Evolutionary conservation across 306 rosid species (phyloP).

Genomic region (Prunus salicina): DNA sequence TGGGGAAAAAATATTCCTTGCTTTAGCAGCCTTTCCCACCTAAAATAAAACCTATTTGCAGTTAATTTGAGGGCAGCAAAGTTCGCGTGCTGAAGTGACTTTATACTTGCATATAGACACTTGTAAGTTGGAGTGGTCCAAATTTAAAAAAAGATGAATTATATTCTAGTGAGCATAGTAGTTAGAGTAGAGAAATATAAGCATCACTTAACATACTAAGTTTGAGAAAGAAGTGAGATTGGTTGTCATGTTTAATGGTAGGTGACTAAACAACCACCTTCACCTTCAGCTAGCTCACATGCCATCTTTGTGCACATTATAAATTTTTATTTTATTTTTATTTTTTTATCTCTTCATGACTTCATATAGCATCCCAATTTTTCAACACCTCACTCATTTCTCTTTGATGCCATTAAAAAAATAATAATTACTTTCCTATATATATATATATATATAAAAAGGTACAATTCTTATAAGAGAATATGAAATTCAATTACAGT

Average conservation of each 20-base stretch:
- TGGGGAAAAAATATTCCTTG: neutral
- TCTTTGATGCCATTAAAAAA: constrained; percentile 15
- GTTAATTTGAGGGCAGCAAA: neutral
- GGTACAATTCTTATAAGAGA: constrained; percentile 12
- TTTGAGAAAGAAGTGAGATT: constrained; percentile 51
- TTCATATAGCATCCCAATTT: constrained; percentile 36
- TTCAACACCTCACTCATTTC: constrained; percentile 63
- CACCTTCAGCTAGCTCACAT: constrained; percentile 33
- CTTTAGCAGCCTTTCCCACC: neutral
- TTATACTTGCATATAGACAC: neutral
- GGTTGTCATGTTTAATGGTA: constrained; percentile 79
- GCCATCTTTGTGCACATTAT: constrained; percentile 50
- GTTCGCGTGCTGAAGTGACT: neutral
- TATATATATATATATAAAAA: too few relatives aligned
- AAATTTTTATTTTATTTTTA: too few relatives aligned
- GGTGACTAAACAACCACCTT: constrained; percentile 99
- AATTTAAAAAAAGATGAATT: neutral
- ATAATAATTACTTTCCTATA: too few relatives aligned
- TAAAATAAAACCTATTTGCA: neutral
- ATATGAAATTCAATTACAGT: constrained; percentile 19
- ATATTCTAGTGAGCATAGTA: constrained; percentile 1
- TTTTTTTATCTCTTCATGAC: constrained; percentile 24
- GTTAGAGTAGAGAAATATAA: constrained; percentile 3
- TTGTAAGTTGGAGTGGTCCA: constrained; percentile 11
- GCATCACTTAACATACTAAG: constrained; percentile 15